Evolutionary conservation across 2,329 filamentous ascomycete genomes (phyloP).

Genomic region (Aspergillus ochraceoroseus): DNA sequence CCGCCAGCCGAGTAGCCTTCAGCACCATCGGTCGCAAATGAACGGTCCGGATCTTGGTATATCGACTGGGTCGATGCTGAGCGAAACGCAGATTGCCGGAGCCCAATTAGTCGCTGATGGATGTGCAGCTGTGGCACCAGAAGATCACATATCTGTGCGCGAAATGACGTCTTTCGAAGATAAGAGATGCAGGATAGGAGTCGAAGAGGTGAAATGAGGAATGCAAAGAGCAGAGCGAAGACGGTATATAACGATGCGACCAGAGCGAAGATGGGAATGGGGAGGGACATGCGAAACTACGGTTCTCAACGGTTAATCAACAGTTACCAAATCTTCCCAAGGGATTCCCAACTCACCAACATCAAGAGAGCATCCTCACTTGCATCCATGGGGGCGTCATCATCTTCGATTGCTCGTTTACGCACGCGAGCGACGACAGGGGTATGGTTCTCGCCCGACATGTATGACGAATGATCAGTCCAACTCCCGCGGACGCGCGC

Average conservation of each 20-base stretch:
- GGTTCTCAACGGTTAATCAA: conserved; percentile 14
- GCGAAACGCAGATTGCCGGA: conserved; percentile 23
- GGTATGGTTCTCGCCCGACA: conserved; percentile 30
- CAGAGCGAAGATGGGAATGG: conserved; percentile 53
- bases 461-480: conserved; percentile 35
- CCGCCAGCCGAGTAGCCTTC: conserved; percentile 34
- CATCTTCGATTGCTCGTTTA: conserved; percentile 28
- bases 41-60: conserved; percentile 42
- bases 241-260: conserved; percentile 53
- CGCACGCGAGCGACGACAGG: conserved; percentile 24
- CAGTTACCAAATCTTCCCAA: neutral
- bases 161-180: conserved; percentile 45
- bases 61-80: conserved; percentile 31
- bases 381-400: conserved; percentile 26
- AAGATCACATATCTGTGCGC: conserved; percentile 49
- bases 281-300: conserved; percentile 51
- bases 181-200: conserved; percentile 47
- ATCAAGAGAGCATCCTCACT: conserved; percentile 44
- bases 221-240: conserved; percentile 48
- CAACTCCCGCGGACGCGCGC: conserved; percentile 29
- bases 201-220: conserved; percentile 52
- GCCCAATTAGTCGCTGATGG: conserved; percentile 36
- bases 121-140: conserved; percentile 53
- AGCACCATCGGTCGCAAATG: conserved; percentile 25
- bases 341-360: conserved; percentile 31